These are phyloP conservation scores for Parastagonospora nodorum DNA, from an alignment of 2,329 filamentous ascomycete species.

Conservation along the genomic window DNA sequence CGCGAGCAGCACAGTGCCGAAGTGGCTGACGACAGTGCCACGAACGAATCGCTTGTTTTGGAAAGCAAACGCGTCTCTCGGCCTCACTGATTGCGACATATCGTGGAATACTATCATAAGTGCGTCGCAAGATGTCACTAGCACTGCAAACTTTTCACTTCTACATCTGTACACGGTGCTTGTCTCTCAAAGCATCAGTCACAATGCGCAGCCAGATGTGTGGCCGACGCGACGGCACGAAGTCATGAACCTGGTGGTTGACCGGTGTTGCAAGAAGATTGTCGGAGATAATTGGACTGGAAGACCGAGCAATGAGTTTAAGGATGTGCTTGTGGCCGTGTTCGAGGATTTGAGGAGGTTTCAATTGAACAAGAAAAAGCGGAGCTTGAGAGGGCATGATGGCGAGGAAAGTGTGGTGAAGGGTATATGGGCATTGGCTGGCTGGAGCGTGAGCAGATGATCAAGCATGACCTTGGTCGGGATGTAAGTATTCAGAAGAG, in stretches of 20 bases:
- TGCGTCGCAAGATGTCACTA: conserved; percentile 14
- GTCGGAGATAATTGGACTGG: conserved; percentile 21
- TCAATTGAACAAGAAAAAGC: conserved; percentile 26
- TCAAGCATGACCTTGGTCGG: too few relatives aligned
- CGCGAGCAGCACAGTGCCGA: conserved; percentile 24
- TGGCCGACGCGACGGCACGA: conserved; percentile 24
- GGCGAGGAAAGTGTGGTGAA: conserved; percentile 40
- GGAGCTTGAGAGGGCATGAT: conserved; percentile 32
- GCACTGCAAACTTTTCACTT: conserved; percentile 26
- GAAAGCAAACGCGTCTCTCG: conserved; percentile 36
- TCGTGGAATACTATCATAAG: conserved; percentile 31
- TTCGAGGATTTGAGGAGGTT: conserved; percentile 33
- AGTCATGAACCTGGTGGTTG: conserved; percentile 31
- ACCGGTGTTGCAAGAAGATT: conserved; percentile 33
- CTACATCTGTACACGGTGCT: conserved; percentile 40
- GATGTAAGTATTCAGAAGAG: too few relatives aligned
- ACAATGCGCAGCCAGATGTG: conserved; percentile 10
- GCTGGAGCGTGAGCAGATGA: conserved; percentile 14
- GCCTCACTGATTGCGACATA: conserved; percentile 13
- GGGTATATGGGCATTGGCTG: conserved; percentile 55
- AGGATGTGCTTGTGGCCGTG: conserved; percentile 26
- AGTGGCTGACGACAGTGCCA: conserved; percentile 28
- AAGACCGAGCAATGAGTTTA: conserved; percentile 28
- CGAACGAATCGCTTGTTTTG: conserved; percentile 32
- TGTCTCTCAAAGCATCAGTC: conserved; percentile 34